Percentiles rank a stretch among this genome's conserved stretches.
Conservation (phyloP, 1,139 yeast genomes). For the Tardiomyces digboiensis region DNA sequence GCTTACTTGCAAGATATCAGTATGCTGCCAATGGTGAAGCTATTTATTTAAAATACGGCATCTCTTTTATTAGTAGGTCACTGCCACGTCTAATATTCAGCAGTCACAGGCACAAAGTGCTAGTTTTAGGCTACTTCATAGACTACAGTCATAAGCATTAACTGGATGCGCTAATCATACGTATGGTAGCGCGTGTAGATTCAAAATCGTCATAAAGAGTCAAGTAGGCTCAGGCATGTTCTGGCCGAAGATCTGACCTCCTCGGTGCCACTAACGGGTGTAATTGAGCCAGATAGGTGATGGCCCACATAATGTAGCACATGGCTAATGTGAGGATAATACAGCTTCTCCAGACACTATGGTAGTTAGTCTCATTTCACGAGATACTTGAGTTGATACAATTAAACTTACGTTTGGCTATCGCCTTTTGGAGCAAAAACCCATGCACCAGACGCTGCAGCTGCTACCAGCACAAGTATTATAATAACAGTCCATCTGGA, state of each 20-base stretch:
- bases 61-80: too few relatives aligned
- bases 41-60: too few relatives aligned
- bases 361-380: slow-evolving; percentile 1
- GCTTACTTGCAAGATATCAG: too few relatives aligned
- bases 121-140: too few relatives aligned
- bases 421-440: slow-evolving; percentile 51
- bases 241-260: slow-evolving; percentile 64
- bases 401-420: slow-evolving; percentile 30
- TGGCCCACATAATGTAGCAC: slow-evolving; percentile 88
- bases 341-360: slow-evolving; percentile 84
- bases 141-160: neutral
- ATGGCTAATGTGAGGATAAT: slow-evolving; percentile 71
- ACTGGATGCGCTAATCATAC: neutral
- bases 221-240: slow-evolving; percentile 23
- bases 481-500: slow-evolving; percentile 59
- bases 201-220: neutral
- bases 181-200: too few relatives aligned
- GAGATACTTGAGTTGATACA: neutral
- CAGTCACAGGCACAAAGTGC: too few relatives aligned
- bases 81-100: too few relatives aligned
- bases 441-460: slow-evolving; percentile 55
- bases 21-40: too few relatives aligned
- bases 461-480: slow-evolving; percentile 52
- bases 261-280: slow-evolving; percentile 71
- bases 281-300: slow-evolving; percentile 58